Base-by-base conservation (phyloP, 1,139 yeast species). In the Martiniozyma asiatica region DNA sequence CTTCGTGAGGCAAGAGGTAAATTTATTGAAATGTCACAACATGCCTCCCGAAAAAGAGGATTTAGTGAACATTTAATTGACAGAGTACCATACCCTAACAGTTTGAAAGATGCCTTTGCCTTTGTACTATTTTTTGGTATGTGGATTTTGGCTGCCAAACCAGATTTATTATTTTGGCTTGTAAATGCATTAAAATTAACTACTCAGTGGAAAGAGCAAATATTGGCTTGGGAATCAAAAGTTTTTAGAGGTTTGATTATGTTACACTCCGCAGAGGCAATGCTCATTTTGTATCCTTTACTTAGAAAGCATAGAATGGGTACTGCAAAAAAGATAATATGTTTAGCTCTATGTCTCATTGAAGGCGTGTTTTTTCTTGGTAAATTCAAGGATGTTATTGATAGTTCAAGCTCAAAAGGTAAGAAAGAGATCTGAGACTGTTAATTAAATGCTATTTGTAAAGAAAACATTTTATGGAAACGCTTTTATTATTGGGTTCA, bases 21-120 rank as follows among this genome's bases (percentile, higher is more conserved):
- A 39, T 60, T 84, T 34, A 72, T 75, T 20, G 59, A 68, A n/a
- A 70, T 77, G 81, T 80, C 84, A 20, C 66, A 68, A 42, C 64
- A 63, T 28, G 71, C 89, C 6, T 93, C 94, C 10, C 53, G 48
- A 2, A 63, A 68, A 36, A 68, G 79, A 38, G 85, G 87, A 1
- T 69, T 56, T 43, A 68, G 84, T 2, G 74, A 73, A 35, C 52
- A 62, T 34, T 70, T 63, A 42, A 56, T 84, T 37, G 63, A 62
- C 16, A 60, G 59, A 22, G 60, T 63, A 9, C 37, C 44, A 6
- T 20, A 25, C 8, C 35, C 41, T 3, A 15, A 18, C 7, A 24
- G 29, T 6, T 12, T 31, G 5, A 10, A 21, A 2, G 41, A 43
- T n/a, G 25, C 31, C n/a, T 14, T 35, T 5, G 38, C 58, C 1